phyloP scores from a whole-genome alignment of 2,329 filamentous ascomycete species.

The Pyrenochaeta sp. region DNA sequence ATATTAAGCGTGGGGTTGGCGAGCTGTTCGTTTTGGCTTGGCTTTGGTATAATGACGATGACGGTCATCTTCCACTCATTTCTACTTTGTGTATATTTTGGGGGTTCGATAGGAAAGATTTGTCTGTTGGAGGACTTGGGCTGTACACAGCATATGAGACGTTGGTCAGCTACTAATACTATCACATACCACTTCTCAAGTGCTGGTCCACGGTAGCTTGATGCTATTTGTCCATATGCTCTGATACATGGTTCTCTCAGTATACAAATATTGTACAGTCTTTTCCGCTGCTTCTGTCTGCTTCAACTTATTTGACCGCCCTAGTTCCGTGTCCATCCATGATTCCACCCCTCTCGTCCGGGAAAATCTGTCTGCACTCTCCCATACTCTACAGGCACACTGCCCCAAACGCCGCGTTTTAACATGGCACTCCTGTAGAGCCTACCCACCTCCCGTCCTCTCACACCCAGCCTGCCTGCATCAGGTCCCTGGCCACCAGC shows the following conservation, averaged over 20 bases:
- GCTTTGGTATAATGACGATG: conserved; percentile 35
- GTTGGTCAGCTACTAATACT: conserved; percentile 23
- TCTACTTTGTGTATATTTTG: conserved; percentile 16
- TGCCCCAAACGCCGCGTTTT: conserved; percentile 87
- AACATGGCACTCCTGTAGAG: conserved; percentile 89
- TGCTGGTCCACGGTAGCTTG: background rate
- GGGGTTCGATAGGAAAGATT: background rate
- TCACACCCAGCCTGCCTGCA: conserved; percentile 31
- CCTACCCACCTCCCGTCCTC: conserved; percentile 68
- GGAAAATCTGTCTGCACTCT: conserved; percentile 86
- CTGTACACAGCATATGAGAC: conserved; percentile 11
- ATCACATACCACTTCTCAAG: conserved; percentile 7
- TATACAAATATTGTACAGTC: conserved; percentile 22
- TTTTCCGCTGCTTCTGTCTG: conserved; percentile 9
- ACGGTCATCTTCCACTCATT: conserved; percentile 41
- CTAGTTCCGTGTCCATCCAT: conserved; percentile 78
- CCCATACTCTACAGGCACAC: conserved; percentile 92
- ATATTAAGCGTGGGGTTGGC: conserved; percentile 31
- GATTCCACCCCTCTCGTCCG: conserved; percentile 83
- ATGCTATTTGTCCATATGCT: background rate
- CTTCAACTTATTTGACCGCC: background rate
- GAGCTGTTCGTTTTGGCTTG: conserved; percentile 8
- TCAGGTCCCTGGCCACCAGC: conserved; percentile 64
- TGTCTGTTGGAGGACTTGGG: background rate
- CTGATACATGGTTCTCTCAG: background rate